Base-by-base conservation (phyloP, 371 early-diverging fungal genomes). In the Apophysomyces sp. region DNA sequence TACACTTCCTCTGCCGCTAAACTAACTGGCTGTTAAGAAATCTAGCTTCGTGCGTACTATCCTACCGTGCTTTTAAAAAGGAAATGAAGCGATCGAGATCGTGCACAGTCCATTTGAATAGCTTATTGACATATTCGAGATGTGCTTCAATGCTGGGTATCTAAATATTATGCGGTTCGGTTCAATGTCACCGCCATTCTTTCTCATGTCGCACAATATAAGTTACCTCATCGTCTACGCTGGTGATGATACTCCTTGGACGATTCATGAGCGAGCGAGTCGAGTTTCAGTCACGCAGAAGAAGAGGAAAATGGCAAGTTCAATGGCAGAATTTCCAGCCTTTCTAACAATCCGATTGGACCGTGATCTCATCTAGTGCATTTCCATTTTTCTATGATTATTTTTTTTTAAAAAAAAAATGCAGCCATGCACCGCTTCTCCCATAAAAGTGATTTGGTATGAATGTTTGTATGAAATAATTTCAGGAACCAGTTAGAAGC, bases 61-160 rank as follows among this genome's bases (percentile, higher is more conserved):
- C 34, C 31, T 21, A 65, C 65, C 65, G 60, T 34, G 55, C 52
- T 26, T 53, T 58, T 5, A 65, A 40, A 32, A 65, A 30, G 15
- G 31, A 6, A 29, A 65, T 65, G 39, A 58, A 65, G 44, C 52
- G 59, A 49, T 65, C 65, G 26, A 65, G 34, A 36, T 65, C 65
- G 0, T 51, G 55, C 21, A 59, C 21, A 40, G 40, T 65, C 65
- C 65, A 65, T 36, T 65, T 55, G 16, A 65, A 34, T 9, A 65
- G 30, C 15, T 60, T 58, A 40, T 65, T 57, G 40, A 65, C 52
- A 31, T 41, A 65, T 9, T 65, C 55, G 28, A 59, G 34, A n/a
- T 65, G 65, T 26, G 60, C 59, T 12, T 57, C 59, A 24, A 65
- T 37, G 54, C 58, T 63, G 28, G 63, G 63, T 30, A 52, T 44